Evolutionary conservation across 768 basidiomycete species (phyloP).

Genomic region (Trametes cinnabarina): DNA sequence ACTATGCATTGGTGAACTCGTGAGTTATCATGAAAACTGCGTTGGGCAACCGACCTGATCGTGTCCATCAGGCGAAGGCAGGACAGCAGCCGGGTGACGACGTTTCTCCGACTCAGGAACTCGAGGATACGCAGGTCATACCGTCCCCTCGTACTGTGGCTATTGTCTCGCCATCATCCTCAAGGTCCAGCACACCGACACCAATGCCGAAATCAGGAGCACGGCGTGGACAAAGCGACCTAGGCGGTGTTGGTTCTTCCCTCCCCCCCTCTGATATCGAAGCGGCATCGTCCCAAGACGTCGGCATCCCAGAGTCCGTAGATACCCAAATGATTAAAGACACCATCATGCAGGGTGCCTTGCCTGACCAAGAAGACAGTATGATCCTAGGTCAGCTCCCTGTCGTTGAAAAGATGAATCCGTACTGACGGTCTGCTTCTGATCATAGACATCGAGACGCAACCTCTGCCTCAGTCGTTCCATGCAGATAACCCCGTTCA

Average conservation of each 20-base stretch:
- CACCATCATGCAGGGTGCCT: constrained; percentile 23
- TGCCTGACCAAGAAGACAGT: constrained; percentile 30
- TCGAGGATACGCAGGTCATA: constrained; percentile 36
- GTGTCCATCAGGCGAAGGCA: neutral
- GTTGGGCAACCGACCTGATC: neutral
- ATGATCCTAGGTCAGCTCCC: constrained; percentile 47
- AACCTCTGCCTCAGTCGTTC: constrained; percentile 10
- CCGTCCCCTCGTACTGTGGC: constrained; percentile 20
- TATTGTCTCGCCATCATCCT: constrained; percentile 5
- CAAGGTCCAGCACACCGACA: constrained; percentile 11
- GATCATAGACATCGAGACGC: constrained; percentile 34
- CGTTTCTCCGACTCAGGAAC: constrained; percentile 52
- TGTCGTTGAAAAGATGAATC: neutral
- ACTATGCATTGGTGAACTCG: constrained; percentile 54
- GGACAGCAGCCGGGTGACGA: constrained; percentile 19
- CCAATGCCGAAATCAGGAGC: neutral
- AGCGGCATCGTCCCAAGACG: constrained; percentile 3
- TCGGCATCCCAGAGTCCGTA: constrained; percentile 22
- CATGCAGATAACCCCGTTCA: constrained; percentile 33
- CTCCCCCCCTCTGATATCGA: constrained; percentile 28
- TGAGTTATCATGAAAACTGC: constrained; percentile 28
- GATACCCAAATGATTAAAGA: constrained; percentile 42
- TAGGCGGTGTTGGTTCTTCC: neutral
- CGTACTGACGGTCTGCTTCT: neutral
- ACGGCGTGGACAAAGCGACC: neutral